Percentiles rank a stretch among this genome's conserved stretches.
phyloP scores from a whole-genome alignment of 306 rosid species.

The Quercus bicolor region DNA sequence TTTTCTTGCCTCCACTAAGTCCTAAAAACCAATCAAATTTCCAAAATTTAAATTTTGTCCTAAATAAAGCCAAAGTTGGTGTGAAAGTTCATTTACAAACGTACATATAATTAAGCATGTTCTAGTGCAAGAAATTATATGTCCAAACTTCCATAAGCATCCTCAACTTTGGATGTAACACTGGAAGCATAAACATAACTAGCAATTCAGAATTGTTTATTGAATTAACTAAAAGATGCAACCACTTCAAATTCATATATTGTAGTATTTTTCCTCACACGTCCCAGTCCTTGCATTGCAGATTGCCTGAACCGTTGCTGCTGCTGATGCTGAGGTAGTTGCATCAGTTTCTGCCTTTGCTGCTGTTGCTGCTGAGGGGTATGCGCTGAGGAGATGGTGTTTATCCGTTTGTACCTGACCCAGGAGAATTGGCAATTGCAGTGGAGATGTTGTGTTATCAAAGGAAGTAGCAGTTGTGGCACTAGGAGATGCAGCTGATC shows the following conservation, averaged over 20 bases:
- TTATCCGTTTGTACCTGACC: conserved; percentile 74
- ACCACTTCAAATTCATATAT: conserved; percentile 1
- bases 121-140: too few species aligned
- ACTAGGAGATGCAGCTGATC: conserved; percentile 91
- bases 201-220: conserved; percentile 1
- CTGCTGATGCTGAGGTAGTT: conserved; percentile 66
- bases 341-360: conserved; percentile 73
- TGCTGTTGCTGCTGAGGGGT: conserved; percentile 60
- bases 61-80: too few species aligned
- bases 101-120: too few species aligned
- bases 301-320: conserved; percentile 77
- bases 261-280: conserved; percentile 31
- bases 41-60: too few species aligned
- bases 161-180: neutral
- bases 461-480: conserved; percentile 61
- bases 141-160: too few species aligned
- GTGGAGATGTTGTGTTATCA: conserved; percentile 73
- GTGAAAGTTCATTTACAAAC: too few species aligned
- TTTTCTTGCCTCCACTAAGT: too few species aligned
- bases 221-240: conserved; percentile 11
- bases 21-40: too few species aligned
- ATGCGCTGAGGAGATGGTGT: conserved; percentile 95
- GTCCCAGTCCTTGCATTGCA: conserved; percentile 79
- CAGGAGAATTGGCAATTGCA: conserved; percentile 93
- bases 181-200: conserved; percentile 10